A percentile compares a stretch with the other conserved stretches of the same genome.
phyloP scores from a whole-genome alignment of 75 land plant genomes.

The Selaginella tamariscina region DNA sequence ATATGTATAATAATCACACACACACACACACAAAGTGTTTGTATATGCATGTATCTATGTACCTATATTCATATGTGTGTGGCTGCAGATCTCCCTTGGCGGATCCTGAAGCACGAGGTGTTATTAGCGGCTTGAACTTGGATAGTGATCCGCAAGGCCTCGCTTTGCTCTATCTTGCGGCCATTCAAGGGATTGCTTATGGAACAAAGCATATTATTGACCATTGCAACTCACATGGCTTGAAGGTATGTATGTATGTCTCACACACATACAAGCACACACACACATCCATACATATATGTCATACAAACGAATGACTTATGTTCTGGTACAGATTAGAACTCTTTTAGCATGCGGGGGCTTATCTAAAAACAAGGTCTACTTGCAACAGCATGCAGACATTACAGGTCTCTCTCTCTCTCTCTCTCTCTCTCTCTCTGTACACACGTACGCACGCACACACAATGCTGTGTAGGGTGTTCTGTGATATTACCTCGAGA shows the following conservation, averaged over 20 bases:
- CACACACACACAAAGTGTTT: too few relatives aligned
- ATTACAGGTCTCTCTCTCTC: slow-evolving; percentile 40
- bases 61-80: too few relatives aligned
- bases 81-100: slow-evolving; percentile 76
- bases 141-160: slow-evolving; percentile 64
- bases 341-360: slow-evolving; percentile 95
- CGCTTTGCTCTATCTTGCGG: slow-evolving; percentile 76
- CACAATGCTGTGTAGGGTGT: slow-evolving; percentile 36
- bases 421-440: not conserved
- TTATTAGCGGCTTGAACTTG: slow-evolving; percentile 72
- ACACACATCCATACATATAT: too few relatives aligned
- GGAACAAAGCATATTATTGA: slow-evolving; percentile 93
- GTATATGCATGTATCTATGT: too few relatives aligned
- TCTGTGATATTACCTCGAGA: slow-evolving; percentile 79
- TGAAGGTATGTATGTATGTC: slow-evolving; percentile 39
- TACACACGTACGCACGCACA: slow-evolving; percentile 7
- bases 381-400: slow-evolving; percentile 87
- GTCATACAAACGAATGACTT: not conserved
- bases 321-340: slow-evolving; percentile 42
- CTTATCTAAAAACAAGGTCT: slow-evolving; percentile 66
- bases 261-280: too few relatives aligned
- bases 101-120: slow-evolving; percentile 77
- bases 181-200: slow-evolving; percentile 86
- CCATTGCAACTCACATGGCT: slow-evolving; percentile 90
- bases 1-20: too few relatives aligned